Conservation (phyloP, 805 yeast genomes). For the Candida vartiovaarae region DNA sequence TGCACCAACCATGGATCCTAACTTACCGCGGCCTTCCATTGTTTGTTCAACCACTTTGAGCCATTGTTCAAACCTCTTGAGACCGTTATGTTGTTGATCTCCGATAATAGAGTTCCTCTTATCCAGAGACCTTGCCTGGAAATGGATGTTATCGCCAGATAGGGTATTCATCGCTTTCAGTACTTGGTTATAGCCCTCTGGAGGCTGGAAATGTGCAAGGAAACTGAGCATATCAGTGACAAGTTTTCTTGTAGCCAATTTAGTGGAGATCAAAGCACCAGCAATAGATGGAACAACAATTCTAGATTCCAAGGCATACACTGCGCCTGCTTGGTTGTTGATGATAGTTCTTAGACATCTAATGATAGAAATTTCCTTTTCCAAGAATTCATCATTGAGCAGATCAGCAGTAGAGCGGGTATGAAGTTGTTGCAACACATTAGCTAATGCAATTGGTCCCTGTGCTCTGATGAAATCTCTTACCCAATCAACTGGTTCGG, state of each 20-base stretch:
- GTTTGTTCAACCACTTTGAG: slow-evolving; percentile 56
- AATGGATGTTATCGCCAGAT: slow-evolving; percentile 25
- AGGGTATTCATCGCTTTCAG: slow-evolving; percentile 29
- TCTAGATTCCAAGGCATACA: slow-evolving; percentile 40
- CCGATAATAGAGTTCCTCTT: slow-evolving; percentile 26
- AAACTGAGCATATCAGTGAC: slow-evolving; percentile 73
- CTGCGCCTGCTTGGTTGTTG: slow-evolving; percentile 57
- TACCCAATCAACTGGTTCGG: slow-evolving; percentile 86
- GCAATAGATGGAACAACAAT: slow-evolving; percentile 53
- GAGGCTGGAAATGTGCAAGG: slow-evolving; percentile 38
- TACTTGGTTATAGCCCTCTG: slow-evolving; percentile 49
- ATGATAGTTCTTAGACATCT: slow-evolving; percentile 71
- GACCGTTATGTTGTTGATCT: slow-evolving; percentile 17
- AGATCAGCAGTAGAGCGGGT: slow-evolving; percentile 22
- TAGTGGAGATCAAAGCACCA: slow-evolving; percentile 67
- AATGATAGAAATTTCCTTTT: slow-evolving; percentile 67
- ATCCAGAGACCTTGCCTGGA: slow-evolving; percentile 26
- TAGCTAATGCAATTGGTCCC: slow-evolving; percentile 74
- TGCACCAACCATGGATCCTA: slow-evolving; percentile 91
- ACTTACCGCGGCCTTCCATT: slow-evolving; percentile 77
- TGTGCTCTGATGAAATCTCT: slow-evolving; percentile 66
- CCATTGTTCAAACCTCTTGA: slow-evolving; percentile 66
- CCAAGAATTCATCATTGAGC: slow-evolving; percentile 40
- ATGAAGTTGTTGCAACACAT: slow-evolving; percentile 50
- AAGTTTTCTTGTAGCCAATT: slow-evolving; percentile 65